Percentiles rank a stretch among this genome's conserved stretches.
These are phyloP conservation scores for Ophiosphaerella narmari DNA, from an alignment of 2,329 filamentous ascomycete genomes.

Conservation along the genomic window DNA sequence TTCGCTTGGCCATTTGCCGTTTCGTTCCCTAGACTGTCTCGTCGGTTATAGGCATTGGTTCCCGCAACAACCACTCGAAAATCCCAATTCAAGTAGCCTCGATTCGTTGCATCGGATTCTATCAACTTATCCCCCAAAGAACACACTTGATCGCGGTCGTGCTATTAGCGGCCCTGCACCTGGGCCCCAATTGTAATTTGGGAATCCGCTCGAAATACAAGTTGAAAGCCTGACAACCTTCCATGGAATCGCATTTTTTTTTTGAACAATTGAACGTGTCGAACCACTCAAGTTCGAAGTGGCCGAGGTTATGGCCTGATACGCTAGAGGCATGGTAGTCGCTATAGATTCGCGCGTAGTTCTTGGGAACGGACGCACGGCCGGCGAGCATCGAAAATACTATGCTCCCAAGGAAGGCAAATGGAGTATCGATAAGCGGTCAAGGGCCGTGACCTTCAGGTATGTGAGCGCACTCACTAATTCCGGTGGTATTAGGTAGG, in stretches of 20 bases:
- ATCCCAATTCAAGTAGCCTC: constrained; percentile 9
- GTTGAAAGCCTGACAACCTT: constrained; percentile 25
- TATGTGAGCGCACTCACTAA: neutral
- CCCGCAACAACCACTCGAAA: constrained; percentile 12
- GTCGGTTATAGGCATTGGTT: constrained; percentile 23
- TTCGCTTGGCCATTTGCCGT: no score
- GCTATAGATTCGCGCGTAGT: constrained; percentile 29
- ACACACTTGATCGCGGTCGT: constrained; percentile 30
- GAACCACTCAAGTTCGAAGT: constrained; percentile 29
- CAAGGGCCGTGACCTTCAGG: constrained; percentile 12
- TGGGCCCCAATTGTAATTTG: constrained; percentile 7
- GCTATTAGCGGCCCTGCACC: constrained; percentile 20
- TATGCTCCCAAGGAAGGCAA: constrained; percentile 22
- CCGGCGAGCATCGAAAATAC: constrained; percentile 16
- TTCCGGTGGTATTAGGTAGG: neutral
- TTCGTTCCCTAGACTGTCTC: no score
- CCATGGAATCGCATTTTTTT: constrained; percentile 17
- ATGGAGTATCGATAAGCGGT: constrained; percentile 9
- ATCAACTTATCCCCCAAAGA: constrained; percentile 20
- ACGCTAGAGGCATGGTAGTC: constrained; percentile 32
- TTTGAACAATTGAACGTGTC: constrained; percentile 29
- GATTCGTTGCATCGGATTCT: constrained; percentile 13
- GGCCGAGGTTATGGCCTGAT: constrained; percentile 23
- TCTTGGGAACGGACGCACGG: constrained; percentile 25
- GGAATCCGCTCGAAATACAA: constrained; percentile 32